Evolutionary conservation across 2,329 filamentous ascomycete species (phyloP), one percentile per base, ranked within the genome.

Genomic region (Zasmidium cellare): DNA sequence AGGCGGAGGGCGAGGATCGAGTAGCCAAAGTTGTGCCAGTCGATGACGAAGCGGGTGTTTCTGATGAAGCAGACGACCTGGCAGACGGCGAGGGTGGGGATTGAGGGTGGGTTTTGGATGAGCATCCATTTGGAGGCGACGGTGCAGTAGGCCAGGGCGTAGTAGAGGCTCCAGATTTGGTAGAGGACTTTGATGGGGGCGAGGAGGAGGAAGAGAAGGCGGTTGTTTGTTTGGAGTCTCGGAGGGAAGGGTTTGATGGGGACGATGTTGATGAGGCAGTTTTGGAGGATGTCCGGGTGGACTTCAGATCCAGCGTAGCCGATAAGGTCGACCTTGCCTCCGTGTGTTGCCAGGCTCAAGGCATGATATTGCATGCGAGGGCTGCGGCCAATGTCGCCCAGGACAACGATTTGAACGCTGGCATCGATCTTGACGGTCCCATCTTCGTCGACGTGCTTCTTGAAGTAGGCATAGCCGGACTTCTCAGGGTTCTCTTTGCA

Each of bases 21-120:
- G 81, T 93, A 96, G 66, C 93, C 94, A 75, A 97, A 97, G 76
- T 99, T 99, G 79, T 99, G 94, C 94, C 94, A 99, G 78, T 99
- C 94, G 55, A 97, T 89, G 60, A 97, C 82, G 3, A 99, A 82
- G 56, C 85, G 84, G 41, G 90, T 96, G 66, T 90, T 88, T 51
- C 94, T 87, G 51, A 96, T 74, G 65, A 87, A 84, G 68, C 90
- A 90, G 49, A 91, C 81, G 2, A 92, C 61, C 20, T 87, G 80
- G 16, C 91, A 89, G 38, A 97, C 79, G 52, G 88, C 84, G 20
- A 99, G 84, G 0, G 92, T 96, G 0, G 94, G 94, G 58, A 97
- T 96, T 0, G 93, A 94, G 0, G 94, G 94, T 6, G 94, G 94
- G 67, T 97, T 99, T 82, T 97, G 75, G 20, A 97, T 88, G 9